Conservation (phyloP, 1,284 basidiomycete species). For the Apiotrichum montevideense region DNA sequence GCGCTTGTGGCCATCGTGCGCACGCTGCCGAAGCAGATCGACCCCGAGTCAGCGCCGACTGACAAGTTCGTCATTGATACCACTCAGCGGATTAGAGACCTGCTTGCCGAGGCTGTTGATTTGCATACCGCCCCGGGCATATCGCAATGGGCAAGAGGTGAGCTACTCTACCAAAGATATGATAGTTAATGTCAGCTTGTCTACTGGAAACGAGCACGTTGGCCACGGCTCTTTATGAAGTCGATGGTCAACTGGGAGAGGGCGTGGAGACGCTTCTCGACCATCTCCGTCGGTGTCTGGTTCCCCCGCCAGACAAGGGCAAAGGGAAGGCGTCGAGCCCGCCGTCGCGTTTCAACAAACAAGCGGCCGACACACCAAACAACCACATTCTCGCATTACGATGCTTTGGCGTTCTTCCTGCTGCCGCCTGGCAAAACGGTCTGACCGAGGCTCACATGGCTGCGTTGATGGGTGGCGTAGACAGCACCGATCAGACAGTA, state of each 20-base stretch:
- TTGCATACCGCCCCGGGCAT: background rate
- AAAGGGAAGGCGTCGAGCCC: background rate
- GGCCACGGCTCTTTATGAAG: background rate
- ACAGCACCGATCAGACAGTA: slow-evolving; percentile 30
- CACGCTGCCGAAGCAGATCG: background rate
- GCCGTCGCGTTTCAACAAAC: slow-evolving; percentile 4
- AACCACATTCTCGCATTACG: slow-evolving; percentile 32
- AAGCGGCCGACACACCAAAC: slow-evolving; percentile 18
- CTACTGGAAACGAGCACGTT: slow-evolving; percentile 9
- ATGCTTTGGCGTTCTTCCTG: slow-evolving; percentile 28
- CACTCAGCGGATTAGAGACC: background rate
- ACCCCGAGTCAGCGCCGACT: background rate
- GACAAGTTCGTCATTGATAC: background rate
- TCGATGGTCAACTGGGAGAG: background rate
- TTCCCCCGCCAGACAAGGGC: slow-evolving; percentile 6
- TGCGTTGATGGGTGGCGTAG: slow-evolving; percentile 36
- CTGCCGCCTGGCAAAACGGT: slow-evolving; percentile 22
- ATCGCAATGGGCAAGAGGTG: slow-evolving; percentile 6
- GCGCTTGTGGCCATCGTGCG: slow-evolving; percentile 3
- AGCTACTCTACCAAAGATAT: background rate
- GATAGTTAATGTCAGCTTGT: slow-evolving; percentile 8
- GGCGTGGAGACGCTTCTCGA: slow-evolving; percentile 2
- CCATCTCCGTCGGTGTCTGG: slow-evolving; percentile 9
- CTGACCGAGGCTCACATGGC: slow-evolving; percentile 36
- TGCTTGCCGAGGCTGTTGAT: slow-evolving; percentile 6